phyloP scores from a whole-genome alignment of 2,329 filamentous ascomycete genomes.

The Claviceps pusilla region DNA sequence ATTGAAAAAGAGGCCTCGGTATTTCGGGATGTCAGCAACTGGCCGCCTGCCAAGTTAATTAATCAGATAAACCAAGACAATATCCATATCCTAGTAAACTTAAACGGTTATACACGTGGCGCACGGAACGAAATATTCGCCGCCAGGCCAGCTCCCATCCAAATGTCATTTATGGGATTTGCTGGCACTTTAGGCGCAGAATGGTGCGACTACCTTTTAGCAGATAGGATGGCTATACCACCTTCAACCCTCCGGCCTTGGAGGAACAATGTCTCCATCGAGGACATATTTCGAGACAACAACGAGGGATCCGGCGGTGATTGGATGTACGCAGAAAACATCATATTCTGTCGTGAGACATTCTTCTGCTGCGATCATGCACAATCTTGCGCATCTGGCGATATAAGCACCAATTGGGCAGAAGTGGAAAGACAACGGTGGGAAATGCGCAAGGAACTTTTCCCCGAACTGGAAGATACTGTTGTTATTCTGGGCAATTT shows the following conservation, averaged over 20 bases:
- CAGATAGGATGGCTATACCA: constrained; percentile 77
- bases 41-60: constrained; percentile 72
- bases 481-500: constrained; percentile 91
- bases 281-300: constrained; percentile 53
- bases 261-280: constrained; percentile 57
- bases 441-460: constrained; percentile 86
- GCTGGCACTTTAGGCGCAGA: constrained; percentile 90
- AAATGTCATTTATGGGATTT: constrained; percentile 99
- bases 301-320: constrained; percentile 54
- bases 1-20: constrained; percentile 87
- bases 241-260: constrained; percentile 65
- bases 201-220: constrained; percentile 95
- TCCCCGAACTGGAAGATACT: constrained; percentile 68
- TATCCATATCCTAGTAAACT: constrained; percentile 87
- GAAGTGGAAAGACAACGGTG: constrained; percentile 71
- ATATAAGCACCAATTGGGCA: constrained; percentile 59
- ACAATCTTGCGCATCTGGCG: constrained; percentile 66
- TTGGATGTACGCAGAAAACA: constrained; percentile 95
- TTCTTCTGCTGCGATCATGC: constrained; percentile 98
- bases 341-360: constrained; percentile 84
- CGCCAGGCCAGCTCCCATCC: constrained; percentile 81
- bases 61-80: constrained; percentile 74
- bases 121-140: constrained; percentile 97
- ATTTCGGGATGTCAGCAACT: constrained; percentile 76
- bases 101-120: constrained; percentile 95